A percentile compares a stretch with the other conserved stretches of the same genome.
These are phyloP conservation scores for Leptomonas pyrrhocoris DNA, from an alignment of 208 protist species.

Conservation along the genomic window DNA sequence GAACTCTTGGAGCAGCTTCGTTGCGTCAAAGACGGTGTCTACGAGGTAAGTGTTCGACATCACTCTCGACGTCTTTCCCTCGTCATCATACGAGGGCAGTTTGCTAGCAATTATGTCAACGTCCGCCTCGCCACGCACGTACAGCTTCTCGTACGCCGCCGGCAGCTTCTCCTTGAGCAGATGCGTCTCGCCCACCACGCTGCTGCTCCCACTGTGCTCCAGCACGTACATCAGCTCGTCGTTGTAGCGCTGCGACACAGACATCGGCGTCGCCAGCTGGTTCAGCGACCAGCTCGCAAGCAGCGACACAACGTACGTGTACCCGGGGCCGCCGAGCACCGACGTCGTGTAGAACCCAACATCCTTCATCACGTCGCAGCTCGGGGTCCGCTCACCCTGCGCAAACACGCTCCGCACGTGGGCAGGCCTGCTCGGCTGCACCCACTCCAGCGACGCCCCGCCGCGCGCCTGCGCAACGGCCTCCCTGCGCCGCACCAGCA, in stretches of 20 bases:
- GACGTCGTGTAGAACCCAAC: constrained; percentile 65
- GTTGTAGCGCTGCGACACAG: constrained; percentile 64
- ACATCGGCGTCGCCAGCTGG: constrained; percentile 76
- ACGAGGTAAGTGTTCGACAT: neutral
- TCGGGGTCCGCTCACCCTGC: constrained; percentile 51
- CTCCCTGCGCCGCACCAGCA: no score
- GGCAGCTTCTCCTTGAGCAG: constrained; percentile 71
- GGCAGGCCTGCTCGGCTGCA: constrained; percentile 52
- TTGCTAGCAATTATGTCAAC: constrained; percentile 14
- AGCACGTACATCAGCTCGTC: constrained; percentile 82
- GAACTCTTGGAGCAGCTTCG: neutral
- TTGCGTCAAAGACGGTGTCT: constrained; percentile 3
- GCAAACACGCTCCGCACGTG: constrained; percentile 75
- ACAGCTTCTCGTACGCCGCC: constrained; percentile 42
- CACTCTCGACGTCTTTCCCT: constrained; percentile 14
- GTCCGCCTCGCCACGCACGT: constrained; percentile 32
- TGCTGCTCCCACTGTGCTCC: constrained; percentile 66
- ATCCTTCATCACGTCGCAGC: constrained; percentile 73
- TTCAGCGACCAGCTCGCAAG: constrained; percentile 79
- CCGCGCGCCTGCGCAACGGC: constrained; percentile 37
- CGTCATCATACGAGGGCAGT: neutral
- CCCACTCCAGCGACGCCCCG: constrained; percentile 53
- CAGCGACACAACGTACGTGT: constrained; percentile 76
- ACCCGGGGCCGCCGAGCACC: constrained; percentile 61
- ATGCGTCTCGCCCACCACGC: constrained; percentile 55